Conservation (phyloP, 2,329 filamentous ascomycete species). For the Grosmannia clavigera region DNA sequence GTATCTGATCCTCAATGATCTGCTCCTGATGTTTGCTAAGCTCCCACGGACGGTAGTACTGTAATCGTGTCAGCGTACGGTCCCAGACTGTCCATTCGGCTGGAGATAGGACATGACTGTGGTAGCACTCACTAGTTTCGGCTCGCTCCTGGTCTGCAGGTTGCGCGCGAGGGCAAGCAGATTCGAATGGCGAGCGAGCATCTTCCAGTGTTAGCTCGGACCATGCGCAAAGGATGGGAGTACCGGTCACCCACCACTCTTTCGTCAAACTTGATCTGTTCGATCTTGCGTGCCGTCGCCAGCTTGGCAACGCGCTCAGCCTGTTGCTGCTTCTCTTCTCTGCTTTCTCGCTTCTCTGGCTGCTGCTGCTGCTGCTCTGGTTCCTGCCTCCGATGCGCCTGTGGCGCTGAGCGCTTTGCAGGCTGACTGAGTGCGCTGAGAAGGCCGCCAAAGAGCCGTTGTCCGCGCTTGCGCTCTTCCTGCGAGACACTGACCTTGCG, state of each 20-base stretch:
- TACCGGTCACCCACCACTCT: slow-evolving; percentile 48
- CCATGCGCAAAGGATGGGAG: not conserved
- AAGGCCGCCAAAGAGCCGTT: slow-evolving; percentile 74
- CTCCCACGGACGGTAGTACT: slow-evolving; percentile 86
- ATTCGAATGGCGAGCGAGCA: slow-evolving; percentile 62
- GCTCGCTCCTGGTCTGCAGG: slow-evolving; percentile 58
- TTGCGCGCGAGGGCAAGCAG: slow-evolving; percentile 60
- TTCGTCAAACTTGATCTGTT: slow-evolving; percentile 66
- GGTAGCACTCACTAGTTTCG: slow-evolving; percentile 52
- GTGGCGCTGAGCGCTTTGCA: slow-evolving; percentile 28
- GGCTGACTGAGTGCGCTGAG: slow-evolving; percentile 68
- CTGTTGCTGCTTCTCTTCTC: slow-evolving; percentile 56
- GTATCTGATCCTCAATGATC: slow-evolving; percentile 57
- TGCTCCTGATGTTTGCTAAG: slow-evolving; percentile 56
- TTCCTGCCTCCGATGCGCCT: slow-evolving; percentile 60
- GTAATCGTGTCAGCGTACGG: not conserved
- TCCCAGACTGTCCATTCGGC: not conserved
- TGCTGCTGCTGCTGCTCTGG: slow-evolving; percentile 53
- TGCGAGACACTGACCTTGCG: slow-evolving; percentile 28
- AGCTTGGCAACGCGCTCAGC: slow-evolving; percentile 54
- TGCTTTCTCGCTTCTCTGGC: slow-evolving; percentile 12
- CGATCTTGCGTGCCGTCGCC: slow-evolving; percentile 45
- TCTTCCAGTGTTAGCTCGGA: slow-evolving; percentile 34
- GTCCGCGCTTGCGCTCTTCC: slow-evolving; percentile 75
- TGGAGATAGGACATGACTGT: not conserved